phyloP scores from a whole-genome alignment of 2,329 filamentous ascomycete genomes.

The Nannizziopsis arthrosporioides region DNA sequence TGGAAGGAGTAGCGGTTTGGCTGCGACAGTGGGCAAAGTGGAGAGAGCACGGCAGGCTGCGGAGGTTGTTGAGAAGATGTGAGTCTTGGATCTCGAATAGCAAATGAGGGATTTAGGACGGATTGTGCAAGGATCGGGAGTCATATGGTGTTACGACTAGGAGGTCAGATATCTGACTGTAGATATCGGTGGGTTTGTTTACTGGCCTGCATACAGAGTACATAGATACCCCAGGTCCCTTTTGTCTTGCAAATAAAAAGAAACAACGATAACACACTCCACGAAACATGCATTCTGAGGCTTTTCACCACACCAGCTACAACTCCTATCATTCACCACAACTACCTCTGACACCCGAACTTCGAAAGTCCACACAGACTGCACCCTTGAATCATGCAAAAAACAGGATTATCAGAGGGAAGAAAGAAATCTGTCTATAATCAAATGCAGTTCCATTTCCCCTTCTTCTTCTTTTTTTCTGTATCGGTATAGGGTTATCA shows the following conservation, averaged over 20 bases:
- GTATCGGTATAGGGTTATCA: neutral
- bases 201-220: neutral
- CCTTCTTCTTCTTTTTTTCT: neutral
- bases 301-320: neutral
- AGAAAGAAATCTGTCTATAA: conserved; percentile 8
- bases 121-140: conserved; percentile 3
- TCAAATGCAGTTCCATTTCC: neutral
- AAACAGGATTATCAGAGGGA: neutral
- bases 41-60: conserved; percentile 36
- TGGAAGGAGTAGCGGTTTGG: conserved; percentile 26
- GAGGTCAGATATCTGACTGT: neutral
- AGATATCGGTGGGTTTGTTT: neutral
- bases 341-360: neutral
- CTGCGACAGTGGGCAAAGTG: conserved; percentile 37
- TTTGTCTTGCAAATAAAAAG: neutral
- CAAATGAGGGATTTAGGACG: neutral
- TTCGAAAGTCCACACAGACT: conserved; percentile 1
- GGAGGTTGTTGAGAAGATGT: conserved; percentile 39
- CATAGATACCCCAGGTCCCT: neutral
- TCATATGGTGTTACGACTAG: conserved; percentile 1
- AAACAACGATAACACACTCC: neutral
- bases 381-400: neutral
- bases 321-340: neutral
- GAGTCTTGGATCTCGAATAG: conserved; percentile 13
- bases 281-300: no score